Conservation (phyloP, 1,139 yeast species). For the Kodamaea sp. region DNA sequence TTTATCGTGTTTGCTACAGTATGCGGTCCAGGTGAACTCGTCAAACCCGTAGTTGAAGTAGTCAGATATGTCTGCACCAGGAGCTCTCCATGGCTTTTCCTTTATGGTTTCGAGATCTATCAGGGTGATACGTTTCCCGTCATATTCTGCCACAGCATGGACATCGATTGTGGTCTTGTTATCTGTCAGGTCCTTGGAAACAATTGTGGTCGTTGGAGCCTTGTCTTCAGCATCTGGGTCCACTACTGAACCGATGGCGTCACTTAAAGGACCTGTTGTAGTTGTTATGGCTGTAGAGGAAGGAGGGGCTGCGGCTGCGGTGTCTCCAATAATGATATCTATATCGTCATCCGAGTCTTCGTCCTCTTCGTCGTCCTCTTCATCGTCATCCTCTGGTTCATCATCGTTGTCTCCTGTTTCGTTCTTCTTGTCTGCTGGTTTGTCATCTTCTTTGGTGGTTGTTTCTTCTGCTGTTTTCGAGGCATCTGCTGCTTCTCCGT, state of each 20-base stretch:
- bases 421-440: constrained; percentile 13
- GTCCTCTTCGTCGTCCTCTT: constrained; percentile 19
- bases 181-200: constrained; percentile 30
- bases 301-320: constrained; percentile 17
- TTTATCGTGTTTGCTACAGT: constrained; percentile 85
- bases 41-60: constrained; percentile 96
- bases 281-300: constrained; percentile 17
- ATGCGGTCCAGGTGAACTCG: constrained; percentile 94
- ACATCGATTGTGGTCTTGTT: constrained; percentile 61
- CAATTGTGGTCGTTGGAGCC: constrained; percentile 30
- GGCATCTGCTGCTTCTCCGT: constrained; percentile 11
- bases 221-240: constrained; percentile 32
- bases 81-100: constrained; percentile 97
- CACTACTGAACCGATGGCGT: constrained; percentile 14
- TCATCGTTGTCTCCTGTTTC: constrained; percentile 9
- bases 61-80: constrained; percentile 93
- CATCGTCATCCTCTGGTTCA: constrained; percentile 16
- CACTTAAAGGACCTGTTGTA: constrained; percentile 23
- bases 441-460: constrained; percentile 13
- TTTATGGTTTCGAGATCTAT: constrained; percentile 81
- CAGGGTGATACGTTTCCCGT: constrained; percentile 83
- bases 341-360: constrained; percentile 52
- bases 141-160: constrained; percentile 73
- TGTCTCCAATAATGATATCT: constrained; percentile 36
- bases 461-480: constrained; percentile 18